These are phyloP conservation scores for Aspergillus heteromorphus DNA, from an alignment of 495 filamentous ascomycete species.

Conservation along the genomic window DNA sequence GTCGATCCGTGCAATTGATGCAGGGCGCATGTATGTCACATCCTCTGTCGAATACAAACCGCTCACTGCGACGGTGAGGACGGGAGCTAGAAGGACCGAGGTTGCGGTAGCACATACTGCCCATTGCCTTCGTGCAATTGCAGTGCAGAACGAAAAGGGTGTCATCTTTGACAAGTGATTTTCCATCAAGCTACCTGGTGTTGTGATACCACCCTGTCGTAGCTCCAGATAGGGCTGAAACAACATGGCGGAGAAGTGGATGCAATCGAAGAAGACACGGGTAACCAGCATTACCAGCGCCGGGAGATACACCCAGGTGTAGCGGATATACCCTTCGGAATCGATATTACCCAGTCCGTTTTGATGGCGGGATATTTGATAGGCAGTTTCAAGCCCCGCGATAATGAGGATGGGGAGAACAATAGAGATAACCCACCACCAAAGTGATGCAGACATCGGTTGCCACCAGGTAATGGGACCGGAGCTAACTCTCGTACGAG, in stretches of 20 bases:
- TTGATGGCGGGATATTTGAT: constrained; percentile 1
- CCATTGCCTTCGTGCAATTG: constrained; percentile 7
- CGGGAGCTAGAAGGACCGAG: constrained; percentile 2
- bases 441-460: constrained; percentile 2
- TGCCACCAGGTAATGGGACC: constrained; percentile 5
- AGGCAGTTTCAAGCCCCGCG: constrained; percentile 5
- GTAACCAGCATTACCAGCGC: constrained; percentile 17
- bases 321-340: constrained; percentile 6
- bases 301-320: constrained; percentile 17
- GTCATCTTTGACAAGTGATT: constrained; percentile 13
- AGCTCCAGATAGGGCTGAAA: constrained; percentile 6
- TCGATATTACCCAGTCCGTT: constrained; percentile 1
- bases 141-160: constrained; percentile 1
- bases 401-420: constrained; percentile 11
- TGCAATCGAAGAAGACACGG: constrained; percentile 7
- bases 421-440: constrained; percentile 4
- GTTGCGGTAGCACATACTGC: constrained; percentile 7
- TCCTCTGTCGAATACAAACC: constrained; percentile 11
- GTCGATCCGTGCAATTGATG: constrained; percentile 1
- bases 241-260: constrained; percentile 5
- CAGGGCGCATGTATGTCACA: neutral
- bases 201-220: neutral
- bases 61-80: constrained; percentile 9
- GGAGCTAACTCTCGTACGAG: neutral
- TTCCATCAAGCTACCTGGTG: constrained; percentile 6